Conservation (phyloP, 2,329 filamentous ascomycete species). For the Phaeosphaeriaceae sp. region DNA sequence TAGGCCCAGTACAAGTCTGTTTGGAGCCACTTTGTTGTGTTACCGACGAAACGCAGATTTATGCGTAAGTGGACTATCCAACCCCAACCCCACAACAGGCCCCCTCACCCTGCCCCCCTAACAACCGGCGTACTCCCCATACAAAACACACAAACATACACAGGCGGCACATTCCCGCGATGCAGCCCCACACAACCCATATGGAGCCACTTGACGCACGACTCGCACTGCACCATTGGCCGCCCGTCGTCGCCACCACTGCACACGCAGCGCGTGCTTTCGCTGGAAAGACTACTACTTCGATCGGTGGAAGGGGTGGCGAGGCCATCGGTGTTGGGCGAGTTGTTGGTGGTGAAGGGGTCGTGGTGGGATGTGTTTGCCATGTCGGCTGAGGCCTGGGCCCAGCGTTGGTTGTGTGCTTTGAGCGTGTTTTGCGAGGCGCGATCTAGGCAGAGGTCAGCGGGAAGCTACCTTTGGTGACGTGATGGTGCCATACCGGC, state of each 20-base stretch:
- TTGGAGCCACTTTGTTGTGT: no score
- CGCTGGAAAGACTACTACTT: slow-evolving; percentile 58
- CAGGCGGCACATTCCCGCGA: slow-evolving; percentile 52
- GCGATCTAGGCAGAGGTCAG: slow-evolving; percentile 34
- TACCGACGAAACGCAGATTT: slow-evolving; percentile 39
- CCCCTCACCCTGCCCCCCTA: slow-evolving; percentile 16
- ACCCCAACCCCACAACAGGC: slow-evolving; percentile 11
- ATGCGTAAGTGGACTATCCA: slow-evolving; percentile 41
- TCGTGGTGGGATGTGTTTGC: slow-evolving; percentile 35
- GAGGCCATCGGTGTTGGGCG: slow-evolving; percentile 56
- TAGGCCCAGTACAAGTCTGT: no score
- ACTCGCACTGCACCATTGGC: slow-evolving; percentile 68
- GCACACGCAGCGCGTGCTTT: slow-evolving; percentile 64
- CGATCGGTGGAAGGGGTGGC: slow-evolving; percentile 61
- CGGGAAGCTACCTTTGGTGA: neutral
- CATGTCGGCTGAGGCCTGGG: slow-evolving; percentile 50
- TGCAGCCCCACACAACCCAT: slow-evolving; percentile 64
- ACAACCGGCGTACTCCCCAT: slow-evolving; percentile 34
- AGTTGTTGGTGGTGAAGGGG: slow-evolving; percentile 47
- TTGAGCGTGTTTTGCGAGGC: slow-evolving; percentile 47
- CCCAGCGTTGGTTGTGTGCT: slow-evolving; percentile 55
- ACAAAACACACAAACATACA: slow-evolving; percentile 51
- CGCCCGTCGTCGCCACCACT: slow-evolving; percentile 60
- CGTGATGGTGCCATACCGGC: slow-evolving; percentile 33
- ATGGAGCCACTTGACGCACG: slow-evolving; percentile 68